Conservation (phyloP, 495 filamentous ascomycete genomes). For the Neurospora sp. region DNA sequence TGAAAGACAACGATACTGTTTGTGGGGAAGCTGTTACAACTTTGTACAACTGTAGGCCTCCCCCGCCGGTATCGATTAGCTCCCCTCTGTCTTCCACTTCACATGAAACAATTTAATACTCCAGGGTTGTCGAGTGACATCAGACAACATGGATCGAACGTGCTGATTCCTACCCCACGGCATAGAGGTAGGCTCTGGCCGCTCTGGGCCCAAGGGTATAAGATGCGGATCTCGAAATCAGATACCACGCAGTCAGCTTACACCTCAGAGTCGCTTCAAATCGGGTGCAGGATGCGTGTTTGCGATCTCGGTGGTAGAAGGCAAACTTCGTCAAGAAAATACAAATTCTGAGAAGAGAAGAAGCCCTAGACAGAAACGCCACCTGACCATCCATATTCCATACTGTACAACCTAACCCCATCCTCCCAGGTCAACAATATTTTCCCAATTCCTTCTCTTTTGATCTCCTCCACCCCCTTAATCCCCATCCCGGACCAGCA, state of each 20-base stretch:
- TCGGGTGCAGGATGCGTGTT: not conserved
- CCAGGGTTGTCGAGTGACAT: not conserved
- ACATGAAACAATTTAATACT: not conserved
- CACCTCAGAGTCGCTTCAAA: not conserved
- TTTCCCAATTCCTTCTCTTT: not conserved
- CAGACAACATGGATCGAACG: not conserved
- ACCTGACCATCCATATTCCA: not conserved
- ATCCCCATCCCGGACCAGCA: slow-evolving; percentile 50
- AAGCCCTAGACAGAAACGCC: not conserved
- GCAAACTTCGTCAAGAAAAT: not conserved
- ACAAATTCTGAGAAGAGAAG: not conserved
- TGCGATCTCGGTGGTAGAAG: not conserved
- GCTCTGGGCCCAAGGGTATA: not conserved
- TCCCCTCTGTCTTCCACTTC: not conserved
- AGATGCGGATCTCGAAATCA: not conserved
- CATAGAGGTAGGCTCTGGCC: too few species aligned
- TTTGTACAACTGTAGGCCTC: not conserved
- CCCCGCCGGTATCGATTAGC: not conserved
- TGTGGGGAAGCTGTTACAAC: not conserved
- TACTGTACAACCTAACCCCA: not conserved
- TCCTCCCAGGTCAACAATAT: not conserved
- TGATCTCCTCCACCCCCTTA: not conserved
- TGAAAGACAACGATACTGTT: too few species aligned
- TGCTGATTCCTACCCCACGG: not conserved
- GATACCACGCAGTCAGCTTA: too few species aligned